Percentiles rank a stretch among this genome's conserved stretches.
These are phyloP conservation scores for Ceratobasidium sp. DNA, from an alignment of 1,284 basidiomycete species.

Conservation along the genomic window DNA sequence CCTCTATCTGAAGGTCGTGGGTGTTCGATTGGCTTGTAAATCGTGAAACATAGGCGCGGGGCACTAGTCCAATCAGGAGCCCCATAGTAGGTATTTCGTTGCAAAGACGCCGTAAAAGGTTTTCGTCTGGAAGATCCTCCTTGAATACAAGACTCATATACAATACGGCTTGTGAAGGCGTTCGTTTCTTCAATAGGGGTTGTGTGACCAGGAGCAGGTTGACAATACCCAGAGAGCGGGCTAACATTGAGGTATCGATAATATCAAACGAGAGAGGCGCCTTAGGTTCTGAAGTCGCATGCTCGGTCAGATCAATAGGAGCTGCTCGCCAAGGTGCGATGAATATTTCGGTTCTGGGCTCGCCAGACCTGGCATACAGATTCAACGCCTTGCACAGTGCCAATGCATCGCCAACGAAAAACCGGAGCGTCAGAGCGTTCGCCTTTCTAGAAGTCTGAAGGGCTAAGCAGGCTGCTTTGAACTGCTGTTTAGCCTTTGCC, in stretches of 20 bases:
- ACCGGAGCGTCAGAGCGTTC: conserved; percentile 22
- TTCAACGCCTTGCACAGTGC: not conserved
- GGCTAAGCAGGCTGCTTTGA: conserved; percentile 59
- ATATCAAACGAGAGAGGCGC: conserved; percentile 14
- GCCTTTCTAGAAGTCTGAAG: conserved; percentile 53
- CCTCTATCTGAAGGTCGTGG: not conserved
- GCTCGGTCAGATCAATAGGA: conserved; percentile 6
- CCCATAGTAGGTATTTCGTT: conserved; percentile 1
- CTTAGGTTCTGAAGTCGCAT: not conserved
- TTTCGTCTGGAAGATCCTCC: not conserved
- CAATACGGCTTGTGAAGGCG: conserved; percentile 9
- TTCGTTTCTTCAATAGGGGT: conserved; percentile 4
- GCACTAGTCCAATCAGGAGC: conserved; percentile 9
- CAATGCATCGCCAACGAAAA: conserved; percentile 16
- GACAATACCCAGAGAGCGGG: conserved; percentile 1
- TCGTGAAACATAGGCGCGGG: conserved; percentile 9
- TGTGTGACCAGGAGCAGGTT: conserved; percentile 15
- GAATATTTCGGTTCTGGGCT: not conserved
- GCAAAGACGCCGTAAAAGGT: not conserved
- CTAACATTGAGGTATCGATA: conserved; percentile 32
- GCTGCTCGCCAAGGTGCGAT: conserved; percentile 2
- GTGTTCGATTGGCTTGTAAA: conserved; percentile 10
- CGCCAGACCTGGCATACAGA: conserved; percentile 44
- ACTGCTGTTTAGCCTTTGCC: conserved; percentile 57
- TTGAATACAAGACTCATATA: conserved; percentile 12